Evolutionary conservation across 306 rosid species (phyloP).

Genomic region (Macrotyloma uniflorum): DNA sequence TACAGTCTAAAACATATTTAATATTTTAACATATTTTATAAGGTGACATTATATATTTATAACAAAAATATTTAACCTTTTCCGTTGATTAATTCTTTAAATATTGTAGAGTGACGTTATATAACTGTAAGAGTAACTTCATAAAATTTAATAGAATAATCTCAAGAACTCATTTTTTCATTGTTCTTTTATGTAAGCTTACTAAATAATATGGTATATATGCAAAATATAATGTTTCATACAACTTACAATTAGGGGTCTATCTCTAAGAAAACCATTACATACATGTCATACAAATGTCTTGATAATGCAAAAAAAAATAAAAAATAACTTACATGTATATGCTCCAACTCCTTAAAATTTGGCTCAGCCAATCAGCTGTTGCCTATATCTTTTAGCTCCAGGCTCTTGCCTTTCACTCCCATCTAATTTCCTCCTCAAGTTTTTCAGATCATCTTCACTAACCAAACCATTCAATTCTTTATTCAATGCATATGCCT

Average conservation of each 20-base stretch:
- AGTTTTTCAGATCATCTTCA: constrained; percentile 62
- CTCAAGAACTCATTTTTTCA: not conserved
- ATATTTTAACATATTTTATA: too few species aligned
- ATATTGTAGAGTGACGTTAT: too few species aligned
- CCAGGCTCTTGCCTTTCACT: constrained; percentile 43
- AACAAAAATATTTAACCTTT: too few species aligned
- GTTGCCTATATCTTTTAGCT: constrained; percentile 57
- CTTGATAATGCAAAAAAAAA: constrained; percentile 17
- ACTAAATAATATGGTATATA: not conserved
- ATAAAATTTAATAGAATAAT: too few species aligned
- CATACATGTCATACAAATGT: not conserved
- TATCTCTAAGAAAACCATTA: not conserved
- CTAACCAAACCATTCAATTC: constrained; percentile 62
- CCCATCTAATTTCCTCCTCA: constrained; percentile 62
- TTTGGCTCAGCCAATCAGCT: constrained; percentile 42
- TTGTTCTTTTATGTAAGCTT: not conserved
- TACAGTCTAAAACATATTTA: too few species aligned
- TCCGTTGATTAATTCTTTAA: too few species aligned
- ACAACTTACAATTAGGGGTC: too few species aligned
- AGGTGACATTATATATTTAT: too few species aligned
- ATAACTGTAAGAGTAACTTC: too few species aligned
- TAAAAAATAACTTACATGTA: not conserved
- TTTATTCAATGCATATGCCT: constrained; percentile 79
- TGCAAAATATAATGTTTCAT: not conserved
- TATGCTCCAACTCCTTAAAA: not conserved